These are phyloP conservation scores for Spathaspora girioi DNA, from an alignment of 805 yeast genomes.

Conservation along the genomic window DNA sequence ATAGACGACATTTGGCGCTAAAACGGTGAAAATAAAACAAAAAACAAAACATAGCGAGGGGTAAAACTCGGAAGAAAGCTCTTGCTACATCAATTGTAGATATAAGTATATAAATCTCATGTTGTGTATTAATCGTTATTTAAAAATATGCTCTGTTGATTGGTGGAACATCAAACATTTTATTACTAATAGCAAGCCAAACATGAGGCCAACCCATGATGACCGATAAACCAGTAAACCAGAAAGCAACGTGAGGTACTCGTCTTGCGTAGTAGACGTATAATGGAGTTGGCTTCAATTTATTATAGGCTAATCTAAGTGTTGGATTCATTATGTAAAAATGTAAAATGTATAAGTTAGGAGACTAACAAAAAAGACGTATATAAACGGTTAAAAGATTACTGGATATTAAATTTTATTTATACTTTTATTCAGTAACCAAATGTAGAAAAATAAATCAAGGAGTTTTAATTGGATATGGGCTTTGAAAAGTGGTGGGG, in stretches of 20 bases:
- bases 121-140: neutral
- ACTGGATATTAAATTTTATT: neutral
- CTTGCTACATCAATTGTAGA: too few relatives aligned
- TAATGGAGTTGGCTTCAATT: slow-evolving; percentile 14
- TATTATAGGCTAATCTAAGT: slow-evolving; percentile 1
- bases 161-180: slow-evolving; percentile 22
- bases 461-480: neutral
- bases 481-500: too few relatives aligned
- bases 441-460: neutral
- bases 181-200: slow-evolving; percentile 20
- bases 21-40: too few relatives aligned
- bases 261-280: slow-evolving; percentile 22
- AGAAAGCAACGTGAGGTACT: slow-evolving; percentile 23
- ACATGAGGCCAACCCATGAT: slow-evolving; percentile 38
- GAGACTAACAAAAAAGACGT: neutral
- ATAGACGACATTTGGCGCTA: too few relatives aligned
- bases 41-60: too few relatives aligned
- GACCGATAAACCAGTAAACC: slow-evolving; percentile 27
- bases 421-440: neutral
- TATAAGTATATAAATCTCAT: too few relatives aligned
- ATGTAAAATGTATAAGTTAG: too few relatives aligned
- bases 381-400: neutral
- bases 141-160: slow-evolving; percentile 4
- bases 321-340: slow-evolving; percentile 3
- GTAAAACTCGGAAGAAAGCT: too few relatives aligned